These are phyloP conservation scores for Wickerhamiella bombiphila DNA, from an alignment of 805 yeast genomes.

Conservation along the genomic window DNA sequence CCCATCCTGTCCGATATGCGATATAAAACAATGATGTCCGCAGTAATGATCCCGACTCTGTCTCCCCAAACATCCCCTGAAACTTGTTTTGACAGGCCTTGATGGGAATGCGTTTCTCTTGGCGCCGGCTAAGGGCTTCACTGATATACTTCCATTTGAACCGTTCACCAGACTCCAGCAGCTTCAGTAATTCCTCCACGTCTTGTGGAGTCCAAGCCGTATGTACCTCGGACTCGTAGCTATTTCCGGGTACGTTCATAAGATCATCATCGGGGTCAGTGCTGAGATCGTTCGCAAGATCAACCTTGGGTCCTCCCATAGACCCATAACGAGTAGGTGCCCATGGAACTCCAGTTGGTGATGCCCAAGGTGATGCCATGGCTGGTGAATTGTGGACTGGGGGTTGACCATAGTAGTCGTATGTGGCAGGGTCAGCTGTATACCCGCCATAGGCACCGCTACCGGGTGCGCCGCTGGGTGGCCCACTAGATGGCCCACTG, in stretches of 20 bases:
- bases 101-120: slow-evolving; percentile 33
- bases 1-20: slow-evolving; percentile 35
- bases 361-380: not conserved
- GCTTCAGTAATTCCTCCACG: slow-evolving; percentile 31
- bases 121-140: slow-evolving; percentile 20
- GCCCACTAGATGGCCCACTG: too few species aligned
- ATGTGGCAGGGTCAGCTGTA: too few species aligned
- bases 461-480: too few species aligned
- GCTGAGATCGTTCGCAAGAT: not conserved
- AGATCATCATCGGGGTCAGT: slow-evolving; percentile 4
- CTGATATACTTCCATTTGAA: slow-evolving; percentile 49
- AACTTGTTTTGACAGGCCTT: slow-evolving; percentile 42
- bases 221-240: slow-evolving; percentile 7
- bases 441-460: too few species aligned
- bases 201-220: slow-evolving; percentile 31
- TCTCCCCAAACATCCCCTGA: slow-evolving; percentile 39
- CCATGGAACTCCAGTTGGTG: not conserved
- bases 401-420: too few species aligned
- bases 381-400: too few species aligned
- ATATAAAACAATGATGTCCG: slow-evolving; percentile 43
- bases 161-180: slow-evolving; percentile 38
- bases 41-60: slow-evolving; percentile 32
- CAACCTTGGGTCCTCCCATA: not conserved
- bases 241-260: slow-evolving; percentile 12
- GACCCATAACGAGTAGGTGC: slow-evolving; percentile 1